Base-by-base conservation (phyloP, 148 eudicot species). In the Camellia lanceoleosa region DNA sequence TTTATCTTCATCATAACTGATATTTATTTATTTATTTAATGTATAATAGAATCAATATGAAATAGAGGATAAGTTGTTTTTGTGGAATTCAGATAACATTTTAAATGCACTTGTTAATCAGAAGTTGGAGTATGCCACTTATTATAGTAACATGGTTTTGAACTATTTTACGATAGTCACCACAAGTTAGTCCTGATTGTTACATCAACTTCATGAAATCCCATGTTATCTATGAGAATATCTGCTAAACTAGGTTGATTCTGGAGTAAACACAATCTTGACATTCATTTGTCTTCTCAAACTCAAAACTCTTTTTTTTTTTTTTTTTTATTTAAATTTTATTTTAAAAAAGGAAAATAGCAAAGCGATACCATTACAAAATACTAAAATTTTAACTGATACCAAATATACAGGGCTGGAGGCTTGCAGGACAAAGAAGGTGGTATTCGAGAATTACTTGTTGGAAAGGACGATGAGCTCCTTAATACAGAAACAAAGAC, bases 401-500 rank as follows among this genome's bases (percentile, higher is more conserved):
- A 9, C 14, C 47, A 63, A 47, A 13, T 41, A 61, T 62, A 13
- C 80, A 96, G 98, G 86, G 97, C 99, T 78, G 98, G 99, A 76
- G 98, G 99, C 38, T 90, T 96, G 88, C 94, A 85, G 84, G 99
- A 96, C 87, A 93, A 89, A 87, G 91, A 92, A 69, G 99, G 99
- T 14, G 95, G 94, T 69, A n/a, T 85, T 5, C 78, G 99, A 70
- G 97, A 96, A 83, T 77, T 96, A 83, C 82, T 93, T 71, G 91
- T 91, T 41, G 99, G 99, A 73, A 96, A 96, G 78, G 98, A 96
- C 73, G 99, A 96, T 68, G 99, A 96, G 85, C 97, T 96, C 83
- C 98, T 96, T 83, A 81, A 89, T 87, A 89, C 92, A 44, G 98
- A 91, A n/a, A 90, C 89, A 51, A 91, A 74, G 80, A 82, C 92